Conservation (phyloP, 495 filamentous ascomycete species). For the Aspergillus bertholletiae region DNA sequence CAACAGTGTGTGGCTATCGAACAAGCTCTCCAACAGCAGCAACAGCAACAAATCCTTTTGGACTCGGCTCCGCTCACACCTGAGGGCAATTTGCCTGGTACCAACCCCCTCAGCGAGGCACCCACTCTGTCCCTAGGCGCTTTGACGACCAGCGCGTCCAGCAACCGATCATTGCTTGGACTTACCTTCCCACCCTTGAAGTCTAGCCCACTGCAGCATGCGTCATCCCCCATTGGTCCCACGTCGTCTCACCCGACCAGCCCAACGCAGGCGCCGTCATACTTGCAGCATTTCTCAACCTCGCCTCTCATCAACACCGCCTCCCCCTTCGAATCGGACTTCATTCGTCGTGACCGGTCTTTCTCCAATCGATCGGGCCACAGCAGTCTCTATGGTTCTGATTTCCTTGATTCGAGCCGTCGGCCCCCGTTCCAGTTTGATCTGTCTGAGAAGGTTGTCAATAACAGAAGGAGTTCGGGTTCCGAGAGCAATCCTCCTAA, state of each 20-base stretch:
- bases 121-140: slow-evolving; percentile 19
- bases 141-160: slow-evolving; percentile 30
- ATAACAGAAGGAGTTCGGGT: slow-evolving; percentile 30
- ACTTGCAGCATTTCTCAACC: slow-evolving; percentile 34
- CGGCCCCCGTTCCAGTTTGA: slow-evolving; percentile 34
- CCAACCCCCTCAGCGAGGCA: slow-evolving; percentile 36
- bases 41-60: slow-evolving; percentile 40
- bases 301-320: slow-evolving; percentile 31
- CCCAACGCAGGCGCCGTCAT: slow-evolving; percentile 31
- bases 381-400: slow-evolving; percentile 40
- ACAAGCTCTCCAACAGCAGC: slow-evolving; percentile 42
- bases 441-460: slow-evolving; percentile 29
- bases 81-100: slow-evolving; percentile 48
- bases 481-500: slow-evolving; percentile 32
- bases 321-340: slow-evolving; percentile 35
- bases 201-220: slow-evolving; percentile 41
- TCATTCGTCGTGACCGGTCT: slow-evolving; percentile 39
- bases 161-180: slow-evolving; percentile 34
- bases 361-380: slow-evolving; percentile 45
- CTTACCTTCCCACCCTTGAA: slow-evolving; percentile 37
- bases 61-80: slow-evolving; percentile 46
- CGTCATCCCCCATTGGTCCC: slow-evolving; percentile 32
- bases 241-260: slow-evolving; percentile 38
- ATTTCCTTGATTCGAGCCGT: slow-evolving; percentile 35
- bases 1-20: slow-evolving; percentile 47